phyloP scores from a whole-genome alignment of 2,329 filamentous ascomycete species.

The Fusarium drepaniforme region DNA sequence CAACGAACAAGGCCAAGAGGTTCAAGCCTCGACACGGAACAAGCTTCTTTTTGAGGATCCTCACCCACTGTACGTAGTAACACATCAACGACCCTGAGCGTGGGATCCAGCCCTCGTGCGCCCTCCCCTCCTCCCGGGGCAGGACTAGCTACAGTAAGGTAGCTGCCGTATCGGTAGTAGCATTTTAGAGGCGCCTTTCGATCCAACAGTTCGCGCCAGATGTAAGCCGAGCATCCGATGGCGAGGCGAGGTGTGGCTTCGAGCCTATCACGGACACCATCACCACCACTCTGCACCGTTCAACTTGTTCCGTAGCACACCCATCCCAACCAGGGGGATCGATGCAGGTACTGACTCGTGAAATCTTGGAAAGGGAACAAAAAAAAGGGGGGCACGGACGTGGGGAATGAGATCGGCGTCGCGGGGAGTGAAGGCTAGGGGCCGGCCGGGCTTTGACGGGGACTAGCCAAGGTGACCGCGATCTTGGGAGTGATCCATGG shows the following conservation, averaged over 20 bases:
- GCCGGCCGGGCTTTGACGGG: conserved; percentile 2
- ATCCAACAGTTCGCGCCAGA: neutral
- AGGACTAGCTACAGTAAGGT: neutral
- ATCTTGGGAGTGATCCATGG: neutral
- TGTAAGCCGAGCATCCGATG: conserved; percentile 8
- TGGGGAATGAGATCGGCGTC: conserved; percentile 9
- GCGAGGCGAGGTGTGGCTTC: neutral
- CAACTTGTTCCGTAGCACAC: neutral
- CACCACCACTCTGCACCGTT: neutral
- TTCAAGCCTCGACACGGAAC: neutral
- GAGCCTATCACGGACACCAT: conserved; percentile 2
- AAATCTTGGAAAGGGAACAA: neutral
- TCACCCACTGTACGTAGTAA: neutral
- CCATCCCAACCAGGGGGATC: conserved; percentile 3
- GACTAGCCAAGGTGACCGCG: neutral
- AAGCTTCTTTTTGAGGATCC: neutral
- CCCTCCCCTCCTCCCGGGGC: neutral
- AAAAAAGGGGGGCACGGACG: conserved; percentile 9
- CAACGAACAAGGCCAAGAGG: neutral
- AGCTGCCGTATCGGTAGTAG: conserved; percentile 1
- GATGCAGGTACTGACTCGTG: conserved; percentile 17
- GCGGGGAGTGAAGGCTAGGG: conserved; percentile 10
- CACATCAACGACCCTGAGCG: conserved; percentile 2
- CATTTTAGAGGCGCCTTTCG: neutral
- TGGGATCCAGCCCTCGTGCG: neutral